These are phyloP conservation scores for Cucumis cinereus DNA, from an alignment of 306 rosid species.

Conservation along the genomic window DNA sequence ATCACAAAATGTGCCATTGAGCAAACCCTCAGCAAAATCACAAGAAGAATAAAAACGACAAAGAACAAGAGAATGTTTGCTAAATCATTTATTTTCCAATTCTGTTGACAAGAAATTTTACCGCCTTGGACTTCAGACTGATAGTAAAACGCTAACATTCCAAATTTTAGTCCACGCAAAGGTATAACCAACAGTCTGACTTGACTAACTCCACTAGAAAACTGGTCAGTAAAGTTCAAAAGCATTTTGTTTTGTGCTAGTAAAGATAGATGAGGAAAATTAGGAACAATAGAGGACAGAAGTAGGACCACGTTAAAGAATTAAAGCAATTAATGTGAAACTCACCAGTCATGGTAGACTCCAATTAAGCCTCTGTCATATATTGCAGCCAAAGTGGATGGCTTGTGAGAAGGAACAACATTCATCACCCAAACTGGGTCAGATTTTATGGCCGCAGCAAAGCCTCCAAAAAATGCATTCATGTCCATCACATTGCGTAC, in stretches of 20 bases:
- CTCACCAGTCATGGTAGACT: conserved; percentile 91
- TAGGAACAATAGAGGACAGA: neutral
- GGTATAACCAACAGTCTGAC: no score
- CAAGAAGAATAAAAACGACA: neutral
- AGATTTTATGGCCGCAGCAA: conserved; percentile 76
- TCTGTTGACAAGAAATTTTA: neutral
- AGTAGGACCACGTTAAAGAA: neutral
- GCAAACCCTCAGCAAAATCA: neutral
- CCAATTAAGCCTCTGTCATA: conserved; percentile 91
- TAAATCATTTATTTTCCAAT: neutral
- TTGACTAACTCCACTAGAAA: neutral
- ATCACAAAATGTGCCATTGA: neutral
- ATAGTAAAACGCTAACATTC: neutral
- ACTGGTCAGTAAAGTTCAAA: neutral
- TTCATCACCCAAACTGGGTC: conserved; percentile 98
- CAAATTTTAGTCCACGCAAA: neutral
- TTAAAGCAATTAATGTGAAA: conserved; percentile 1
- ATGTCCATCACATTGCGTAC: conserved; percentile 90
- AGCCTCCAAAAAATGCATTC: conserved; percentile 97
- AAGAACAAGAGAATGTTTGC: neutral
- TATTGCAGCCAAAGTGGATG: conserved; percentile 56
- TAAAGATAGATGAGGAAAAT: neutral
- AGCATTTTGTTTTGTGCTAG: neutral
- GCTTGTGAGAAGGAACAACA: conserved; percentile 69
- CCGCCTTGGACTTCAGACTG: neutral